Evolutionary conservation across 2,329 filamentous ascomycete species (phyloP).

Genomic region (Hymenoscyphus infarciens): DNA sequence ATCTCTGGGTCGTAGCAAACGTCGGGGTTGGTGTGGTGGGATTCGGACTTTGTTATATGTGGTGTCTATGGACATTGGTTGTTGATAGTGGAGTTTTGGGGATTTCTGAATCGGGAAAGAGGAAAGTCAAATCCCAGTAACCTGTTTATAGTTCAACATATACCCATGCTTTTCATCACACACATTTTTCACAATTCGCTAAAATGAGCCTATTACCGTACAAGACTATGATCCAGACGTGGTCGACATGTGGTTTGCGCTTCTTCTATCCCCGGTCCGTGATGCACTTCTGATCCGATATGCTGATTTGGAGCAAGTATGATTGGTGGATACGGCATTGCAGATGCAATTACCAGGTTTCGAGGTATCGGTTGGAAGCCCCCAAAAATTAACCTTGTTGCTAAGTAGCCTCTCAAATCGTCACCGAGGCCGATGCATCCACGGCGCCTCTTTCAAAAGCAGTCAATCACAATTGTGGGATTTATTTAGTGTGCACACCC

Average conservation of each 20-base stretch:
- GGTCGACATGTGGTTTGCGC: neutral
- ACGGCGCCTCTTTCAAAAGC: neutral
- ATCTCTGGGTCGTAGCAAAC: constrained; percentile 92
- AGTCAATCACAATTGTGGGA: neutral
- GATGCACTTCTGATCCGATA: neutral
- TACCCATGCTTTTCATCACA: constrained; percentile 18
- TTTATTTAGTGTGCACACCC: neutral
- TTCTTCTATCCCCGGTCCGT: neutral
- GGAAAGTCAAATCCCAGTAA: constrained; percentile 30
- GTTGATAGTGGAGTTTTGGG: constrained; percentile 46
- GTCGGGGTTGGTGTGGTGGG: constrained; percentile 81
- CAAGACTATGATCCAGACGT: neutral
- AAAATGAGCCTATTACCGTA: neutral
- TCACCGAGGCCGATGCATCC: neutral
- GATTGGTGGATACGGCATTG: neutral
- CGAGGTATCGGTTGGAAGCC: neutral
- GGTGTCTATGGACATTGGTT: constrained; percentile 72
- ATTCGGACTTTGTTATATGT: constrained; percentile 84
- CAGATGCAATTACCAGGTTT: neutral
- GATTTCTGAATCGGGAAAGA: constrained; percentile 22
- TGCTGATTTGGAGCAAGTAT: neutral
- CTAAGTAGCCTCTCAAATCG: neutral
- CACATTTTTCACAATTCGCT: neutral
- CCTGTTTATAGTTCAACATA: constrained; percentile 27
- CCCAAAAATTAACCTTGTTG: neutral